A percentile compares a stretch with the other conserved stretches of the same genome.
phyloP scores from a whole-genome alignment of 2,329 filamentous ascomycete species.

The Colletotrichum brevisporum region DNA sequence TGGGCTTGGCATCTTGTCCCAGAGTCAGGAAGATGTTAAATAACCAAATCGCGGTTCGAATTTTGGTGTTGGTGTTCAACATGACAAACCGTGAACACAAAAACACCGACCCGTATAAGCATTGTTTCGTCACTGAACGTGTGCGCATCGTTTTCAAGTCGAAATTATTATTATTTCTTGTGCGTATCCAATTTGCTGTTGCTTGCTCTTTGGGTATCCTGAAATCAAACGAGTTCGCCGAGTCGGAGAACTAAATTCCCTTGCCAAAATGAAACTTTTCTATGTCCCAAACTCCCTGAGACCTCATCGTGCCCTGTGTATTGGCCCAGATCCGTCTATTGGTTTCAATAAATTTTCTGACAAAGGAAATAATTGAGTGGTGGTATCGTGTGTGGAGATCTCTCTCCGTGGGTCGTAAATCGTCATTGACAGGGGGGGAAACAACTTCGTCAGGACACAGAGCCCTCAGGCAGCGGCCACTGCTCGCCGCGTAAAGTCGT shows the following conservation, averaged over 20 bases:
- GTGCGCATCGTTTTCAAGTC: not conserved
- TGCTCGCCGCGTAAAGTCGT: conserved; percentile 44
- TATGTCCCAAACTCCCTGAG: not conserved
- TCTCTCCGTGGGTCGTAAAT: conserved; percentile 23
- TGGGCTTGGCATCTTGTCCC: no score
- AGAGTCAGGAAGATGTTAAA: no score
- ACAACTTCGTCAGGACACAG: no score
- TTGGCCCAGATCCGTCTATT: not conserved
- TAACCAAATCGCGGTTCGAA: no score
- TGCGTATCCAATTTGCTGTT: conserved; percentile 20
- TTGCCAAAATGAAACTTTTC: not conserved
- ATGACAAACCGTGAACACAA: no score
- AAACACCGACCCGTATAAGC: no score
- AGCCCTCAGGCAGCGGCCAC: conserved; percentile 10
- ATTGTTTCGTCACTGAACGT: no score
- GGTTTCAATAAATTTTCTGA: not conserved
- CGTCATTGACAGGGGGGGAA: conserved; percentile 8
- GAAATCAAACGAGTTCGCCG: conserved; percentile 2
- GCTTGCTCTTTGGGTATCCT: conserved; percentile 37
- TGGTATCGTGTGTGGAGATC: conserved; percentile 20
- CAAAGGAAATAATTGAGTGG: conserved; percentile 14
- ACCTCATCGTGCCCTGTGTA: not conserved
- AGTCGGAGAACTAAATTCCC: not conserved
- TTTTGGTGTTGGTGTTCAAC: no score
- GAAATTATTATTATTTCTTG: not conserved